phyloP scores from a whole-genome alignment of 2,329 filamentous ascomycete species.

The Incumbomyces delicatus region DNA sequence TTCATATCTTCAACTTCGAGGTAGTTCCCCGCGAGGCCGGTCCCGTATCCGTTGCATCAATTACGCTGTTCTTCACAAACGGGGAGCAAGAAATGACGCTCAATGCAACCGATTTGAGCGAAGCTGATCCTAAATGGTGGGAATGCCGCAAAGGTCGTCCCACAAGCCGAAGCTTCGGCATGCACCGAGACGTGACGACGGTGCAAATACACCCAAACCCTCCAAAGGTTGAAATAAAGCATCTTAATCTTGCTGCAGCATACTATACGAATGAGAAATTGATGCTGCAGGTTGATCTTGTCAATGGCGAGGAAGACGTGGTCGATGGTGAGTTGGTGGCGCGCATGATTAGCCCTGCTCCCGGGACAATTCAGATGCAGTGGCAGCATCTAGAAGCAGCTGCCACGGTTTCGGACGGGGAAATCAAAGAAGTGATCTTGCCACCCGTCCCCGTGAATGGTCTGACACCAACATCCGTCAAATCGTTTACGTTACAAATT shows the following conservation, averaged over 20 bases:
- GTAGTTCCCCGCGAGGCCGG: conserved; percentile 73
- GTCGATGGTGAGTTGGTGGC: conserved; percentile 60
- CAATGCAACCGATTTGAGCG: conserved; percentile 40
- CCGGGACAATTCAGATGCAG: conserved; percentile 34
- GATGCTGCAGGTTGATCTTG: conserved; percentile 55
- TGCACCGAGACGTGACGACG: conserved; percentile 39
- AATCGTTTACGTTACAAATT: conserved; percentile 37
- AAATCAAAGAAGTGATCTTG: conserved; percentile 9
- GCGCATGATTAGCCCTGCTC: conserved; percentile 51
- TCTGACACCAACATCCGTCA: conserved; percentile 23
- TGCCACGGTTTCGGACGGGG: conserved; percentile 15
- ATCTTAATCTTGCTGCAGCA: conserved; percentile 53
- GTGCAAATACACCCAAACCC: conserved; percentile 77
- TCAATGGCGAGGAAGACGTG: conserved; percentile 75
- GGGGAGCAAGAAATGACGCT: conserved; percentile 60
- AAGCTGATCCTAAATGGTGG: conserved; percentile 34
- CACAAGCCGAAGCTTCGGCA: conserved; percentile 31
- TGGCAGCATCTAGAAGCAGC: conserved; percentile 31
- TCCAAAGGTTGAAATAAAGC: conserved; percentile 73
- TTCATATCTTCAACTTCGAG: conserved; percentile 59
- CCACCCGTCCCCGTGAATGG: conserved; percentile 1
- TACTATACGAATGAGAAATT: conserved; percentile 82
- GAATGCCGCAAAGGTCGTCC: conserved; percentile 27
- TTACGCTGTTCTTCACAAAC: conserved; percentile 53
- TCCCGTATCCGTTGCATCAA: conserved; percentile 57